Evolutionary conservation across 2,329 filamentous ascomycete genomes (phyloP).

Genomic region (Colletotrichum sp.): DNA sequence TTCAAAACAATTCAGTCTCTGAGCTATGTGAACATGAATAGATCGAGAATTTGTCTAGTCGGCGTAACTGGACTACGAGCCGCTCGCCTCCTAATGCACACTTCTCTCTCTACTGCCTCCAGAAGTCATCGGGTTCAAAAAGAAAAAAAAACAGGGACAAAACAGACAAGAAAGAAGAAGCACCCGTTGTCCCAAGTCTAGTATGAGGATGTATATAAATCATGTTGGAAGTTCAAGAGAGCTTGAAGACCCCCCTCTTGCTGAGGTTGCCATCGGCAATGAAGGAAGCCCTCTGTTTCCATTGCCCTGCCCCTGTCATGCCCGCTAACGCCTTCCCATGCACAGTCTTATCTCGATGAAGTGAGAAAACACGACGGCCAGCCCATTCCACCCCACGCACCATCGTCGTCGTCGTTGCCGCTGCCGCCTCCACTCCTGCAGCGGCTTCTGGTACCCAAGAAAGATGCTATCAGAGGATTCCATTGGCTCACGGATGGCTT

Average conservation of each 20-base stretch:
- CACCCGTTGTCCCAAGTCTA: background rate
- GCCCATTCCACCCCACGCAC: background rate
- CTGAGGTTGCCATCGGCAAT: background rate
- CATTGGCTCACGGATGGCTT: background rate
- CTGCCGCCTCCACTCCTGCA: background rate
- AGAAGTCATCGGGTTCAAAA: background rate
- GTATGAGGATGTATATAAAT: background rate
- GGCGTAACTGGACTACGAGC: background rate
- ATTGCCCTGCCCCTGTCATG: background rate
- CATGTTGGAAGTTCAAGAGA: background rate
- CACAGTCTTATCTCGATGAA: background rate
- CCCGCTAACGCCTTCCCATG: slow-evolving; percentile 16
- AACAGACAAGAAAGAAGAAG: background rate
- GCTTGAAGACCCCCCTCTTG: background rate
- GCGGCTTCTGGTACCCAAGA: background rate
- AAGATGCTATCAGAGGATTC: background rate
- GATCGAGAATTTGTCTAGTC: background rate
- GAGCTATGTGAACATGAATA: background rate
- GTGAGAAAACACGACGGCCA: background rate
- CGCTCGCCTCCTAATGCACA: background rate
- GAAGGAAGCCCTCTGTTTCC: background rate
- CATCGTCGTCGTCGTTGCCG: background rate
- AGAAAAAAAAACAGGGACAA: background rate
- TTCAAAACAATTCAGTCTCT: background rate
- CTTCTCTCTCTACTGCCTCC: background rate